phyloP scores from a whole-genome alignment of 164 flowering plant species.

The Platanus orientalis region DNA sequence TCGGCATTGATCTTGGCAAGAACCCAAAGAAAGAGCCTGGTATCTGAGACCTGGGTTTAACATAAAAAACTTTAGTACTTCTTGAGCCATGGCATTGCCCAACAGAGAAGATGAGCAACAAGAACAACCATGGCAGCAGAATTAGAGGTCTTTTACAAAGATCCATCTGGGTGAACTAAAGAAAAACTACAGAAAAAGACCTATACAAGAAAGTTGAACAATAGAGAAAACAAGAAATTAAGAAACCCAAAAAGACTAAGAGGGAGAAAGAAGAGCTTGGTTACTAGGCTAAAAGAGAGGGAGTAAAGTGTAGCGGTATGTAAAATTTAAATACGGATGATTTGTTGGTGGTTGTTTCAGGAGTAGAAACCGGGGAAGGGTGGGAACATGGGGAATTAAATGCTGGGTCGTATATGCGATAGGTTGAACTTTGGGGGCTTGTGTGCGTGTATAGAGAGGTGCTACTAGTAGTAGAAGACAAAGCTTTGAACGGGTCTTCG shows the following conservation, averaged over 20 bases:
- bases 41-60: constrained; percentile 25
- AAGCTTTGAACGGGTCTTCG: constrained; percentile 24
- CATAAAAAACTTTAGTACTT: constrained; percentile 22
- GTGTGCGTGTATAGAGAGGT: constrained; percentile 13
- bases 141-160: constrained; percentile 18
- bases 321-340: neutral
- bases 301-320: neutral
- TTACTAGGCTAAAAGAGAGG: neutral
- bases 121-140: constrained; percentile 21
- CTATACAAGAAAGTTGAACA: neutral
- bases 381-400: constrained; percentile 23
- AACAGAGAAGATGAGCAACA: constrained; percentile 23
- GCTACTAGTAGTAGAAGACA: constrained; percentile 8
- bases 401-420: constrained; percentile 6
- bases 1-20: constrained; percentile 54
- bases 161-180: constrained; percentile 18
- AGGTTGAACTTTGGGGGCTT: neutral
- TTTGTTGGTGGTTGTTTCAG: constrained; percentile 3
- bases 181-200: neutral
- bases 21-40: constrained; percentile 46
- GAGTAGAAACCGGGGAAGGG: constrained; percentile 15
- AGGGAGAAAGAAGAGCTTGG: constrained; percentile 7
- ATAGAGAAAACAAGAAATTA: neutral
- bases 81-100: constrained; percentile 41
- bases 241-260: neutral